Conservation (phyloP, 768 basidiomycete genomes). For the Xanthoconium purpureum region DNA sequence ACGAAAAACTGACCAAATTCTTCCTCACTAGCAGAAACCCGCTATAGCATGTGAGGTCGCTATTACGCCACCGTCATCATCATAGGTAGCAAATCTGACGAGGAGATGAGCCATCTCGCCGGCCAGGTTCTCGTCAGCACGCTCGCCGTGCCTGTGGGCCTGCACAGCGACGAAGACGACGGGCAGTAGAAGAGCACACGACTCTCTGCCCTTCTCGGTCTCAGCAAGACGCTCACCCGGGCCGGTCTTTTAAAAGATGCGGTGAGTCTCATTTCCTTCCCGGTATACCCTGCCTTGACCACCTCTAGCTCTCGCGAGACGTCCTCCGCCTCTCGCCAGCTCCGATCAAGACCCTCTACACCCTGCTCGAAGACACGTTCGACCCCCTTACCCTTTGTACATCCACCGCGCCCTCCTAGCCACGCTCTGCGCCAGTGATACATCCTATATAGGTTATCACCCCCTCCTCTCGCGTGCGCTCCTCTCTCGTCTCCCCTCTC, state of each 20-base stretch:
- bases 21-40: conserved; percentile 95
- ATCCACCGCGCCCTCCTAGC: conserved; percentile 77
- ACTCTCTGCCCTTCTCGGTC: conserved; percentile 80
- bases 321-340: conserved; percentile 77
- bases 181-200: conserved; percentile 68
- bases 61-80: conserved; percentile 73
- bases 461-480: conserved; percentile 89
- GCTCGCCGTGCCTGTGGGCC: conserved; percentile 86
- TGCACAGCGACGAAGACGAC: conserved; percentile 50
- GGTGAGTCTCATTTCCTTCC: conserved; percentile 44
- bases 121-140: conserved; percentile 91
- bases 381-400: conserved; percentile 86
- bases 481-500: conserved; percentile 84
- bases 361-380: conserved; percentile 87
- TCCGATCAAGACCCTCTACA: conserved; percentile 75
- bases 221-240: conserved; percentile 81
- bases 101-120: conserved; percentile 76
- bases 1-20: conserved; percentile 95
- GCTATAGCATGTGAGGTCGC: conserved; percentile 92
- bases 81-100: conserved; percentile 72
- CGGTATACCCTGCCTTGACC: neutral
- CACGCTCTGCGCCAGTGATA: conserved; percentile 41
- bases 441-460: conserved; percentile 75
- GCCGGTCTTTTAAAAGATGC: conserved; percentile 85
- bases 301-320: conserved; percentile 69